Base-by-base conservation (phyloP, 805 yeast species). In the Candida tallmaniae region DNA sequence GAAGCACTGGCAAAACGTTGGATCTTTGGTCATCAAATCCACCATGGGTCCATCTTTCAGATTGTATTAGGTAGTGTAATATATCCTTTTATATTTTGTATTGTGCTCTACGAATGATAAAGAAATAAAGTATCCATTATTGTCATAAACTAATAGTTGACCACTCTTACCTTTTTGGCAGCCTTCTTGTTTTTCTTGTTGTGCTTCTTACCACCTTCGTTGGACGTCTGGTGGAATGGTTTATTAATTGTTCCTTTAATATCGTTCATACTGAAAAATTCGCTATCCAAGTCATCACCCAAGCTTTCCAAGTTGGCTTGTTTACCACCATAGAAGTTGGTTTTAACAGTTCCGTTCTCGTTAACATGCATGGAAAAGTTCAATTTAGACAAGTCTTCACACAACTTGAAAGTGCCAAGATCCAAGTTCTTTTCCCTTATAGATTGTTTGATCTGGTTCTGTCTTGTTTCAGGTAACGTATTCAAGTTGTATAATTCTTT, bases 1-100 rank as follows among this genome's bases (percentile, higher is more conserved):
- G 96, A 93, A 93, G 90, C 87, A 93, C 96, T 93, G 99, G 99
- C 99, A 93, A 82, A 93, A 93, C 76, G 97, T 93, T 68, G 98
- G 98, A 63, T 93, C 98, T 65, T 78, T 93, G 73, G 97, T 89
- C 68, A 83, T 93, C 79, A 93, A 93, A 80, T 87, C 96, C 49
- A 80, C 97, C 73, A 93, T 93, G 99, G 98, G 99, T 77, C 98
- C 97, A 70, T 84, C 97, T 68, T 87, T 81, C 94, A 89, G 97
- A 84, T 82, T 93, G 71, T 93, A 93, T 93, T 93, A 89, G 31
- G 22, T 35, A 23, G 5, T 27, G 17, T 27, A 29, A 20, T 20
- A 20, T 10, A 20, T 20, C 9, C 7, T 20, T 7, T 20, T 20
- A 20, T 20, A 7, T 7, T 20, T 7, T 20, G 23, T 20, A 20